These are phyloP conservation scores for Incumbomyces delicatus DNA, from an alignment of 2,329 filamentous ascomycete genomes.

Conservation along the genomic window DNA sequence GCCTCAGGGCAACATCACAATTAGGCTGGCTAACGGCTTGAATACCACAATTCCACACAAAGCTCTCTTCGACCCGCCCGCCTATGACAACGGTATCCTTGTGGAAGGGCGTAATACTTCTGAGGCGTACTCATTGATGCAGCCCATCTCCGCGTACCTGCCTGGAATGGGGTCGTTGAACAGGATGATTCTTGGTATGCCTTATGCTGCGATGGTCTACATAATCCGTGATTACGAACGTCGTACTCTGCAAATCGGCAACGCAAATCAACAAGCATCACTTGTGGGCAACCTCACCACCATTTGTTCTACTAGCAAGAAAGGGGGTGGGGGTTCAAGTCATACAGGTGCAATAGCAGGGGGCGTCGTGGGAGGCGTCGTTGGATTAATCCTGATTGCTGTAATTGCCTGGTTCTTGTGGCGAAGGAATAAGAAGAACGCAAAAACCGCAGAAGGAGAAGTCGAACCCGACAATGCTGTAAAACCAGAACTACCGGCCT, in stretches of 20 bases:
- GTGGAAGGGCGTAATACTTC: not conserved
- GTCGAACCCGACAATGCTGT: not conserved
- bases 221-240: slow-evolving; percentile 16
- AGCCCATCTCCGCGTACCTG: not conserved
- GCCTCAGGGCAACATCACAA: slow-evolving; percentile 14
- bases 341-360: slow-evolving; percentile 1
- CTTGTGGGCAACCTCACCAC: not conserved
- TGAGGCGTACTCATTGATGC: not conserved
- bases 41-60: slow-evolving; percentile 16
- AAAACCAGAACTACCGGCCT: not conserved
- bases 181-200: slow-evolving; percentile 15
- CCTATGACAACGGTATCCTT: not conserved
- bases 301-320: not conserved
- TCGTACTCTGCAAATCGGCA: slow-evolving; percentile 15
- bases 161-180: not conserved
- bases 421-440: not conserved
- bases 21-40: slow-evolving; percentile 16
- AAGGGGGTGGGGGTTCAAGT: not conserved
- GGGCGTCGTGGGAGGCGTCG: slow-evolving; percentile 1
- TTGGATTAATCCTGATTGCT: not conserved
- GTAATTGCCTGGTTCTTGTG: not conserved
- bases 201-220: slow-evolving; percentile 19
- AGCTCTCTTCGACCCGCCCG: slow-evolving; percentile 12
- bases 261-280: slow-evolving; percentile 11
- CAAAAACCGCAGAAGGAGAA: not conserved